Base-by-base conservation (phyloP, 179 eudicot genomes). In the Beta corolliflora region DNA sequence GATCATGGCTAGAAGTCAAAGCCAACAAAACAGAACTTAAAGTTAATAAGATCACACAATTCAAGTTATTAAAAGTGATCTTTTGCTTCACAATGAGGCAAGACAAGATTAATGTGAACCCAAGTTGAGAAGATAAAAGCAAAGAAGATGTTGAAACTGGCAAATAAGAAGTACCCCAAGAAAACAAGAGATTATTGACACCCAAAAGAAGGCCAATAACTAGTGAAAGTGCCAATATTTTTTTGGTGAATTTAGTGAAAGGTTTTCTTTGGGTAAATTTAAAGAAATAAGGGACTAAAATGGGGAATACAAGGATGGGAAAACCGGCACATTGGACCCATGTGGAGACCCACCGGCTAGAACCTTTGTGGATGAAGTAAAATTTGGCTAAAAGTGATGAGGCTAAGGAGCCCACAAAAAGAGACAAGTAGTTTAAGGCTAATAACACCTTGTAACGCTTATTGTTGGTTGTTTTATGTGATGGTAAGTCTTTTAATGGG, bases 291-390 rank as follows among this genome's bases (percentile, higher is more conserved):
- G 94, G 91, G 41, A 89, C 65, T 66, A 80, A 82, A 13, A 92
- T 85, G 14, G 91, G 92, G 65, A 84, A 2, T 0, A 92, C 10
- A 29, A 94, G 91, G 31, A 85, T 50, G 0, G 98, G 98, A 71
- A 94, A 94, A 1, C 98, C 98, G 0, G 92, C 91, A 10, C 88
- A 88, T 85, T 94, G 98, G 77, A 94, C 89, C 91, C 91, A 90
- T 10, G 97, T 94, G 0, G 94, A 91, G 52, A 94, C 90, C 97
- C 97, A 94, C 16, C 92, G 79, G 81, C 91, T 90, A 2, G 92
- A 86, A 3, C 98, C 98, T 11, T 89, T 89, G 83, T 94, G 98
- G 53, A 77, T 87, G 91, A 94, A 94, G 84, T 94, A 94, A 79
- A 87, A 90, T 55, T 92, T 94, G n/a, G 88, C 89, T 4, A 94